Conservation (phyloP, 371 early-diverging fungal genomes). For the Syncephalastrum racemosum region DNA sequence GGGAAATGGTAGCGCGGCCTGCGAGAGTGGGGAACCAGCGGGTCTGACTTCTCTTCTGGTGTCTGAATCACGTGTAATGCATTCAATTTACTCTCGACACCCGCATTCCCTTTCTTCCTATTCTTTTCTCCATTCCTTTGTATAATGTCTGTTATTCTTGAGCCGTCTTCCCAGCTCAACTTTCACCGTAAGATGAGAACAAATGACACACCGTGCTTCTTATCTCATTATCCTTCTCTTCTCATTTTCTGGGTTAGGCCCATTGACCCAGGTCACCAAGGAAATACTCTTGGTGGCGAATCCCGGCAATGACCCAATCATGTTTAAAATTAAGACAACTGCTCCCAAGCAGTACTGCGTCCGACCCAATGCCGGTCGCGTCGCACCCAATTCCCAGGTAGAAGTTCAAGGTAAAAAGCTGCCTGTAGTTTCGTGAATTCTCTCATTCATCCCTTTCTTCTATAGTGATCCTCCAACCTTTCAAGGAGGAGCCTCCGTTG, state of each 20-base stretch:
- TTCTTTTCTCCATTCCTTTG: background rate
- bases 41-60: too few species aligned
- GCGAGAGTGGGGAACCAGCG: too few species aligned
- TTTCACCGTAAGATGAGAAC: constrained; percentile 12
- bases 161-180: constrained; percentile 17
- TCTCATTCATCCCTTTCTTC: constrained; percentile 7
- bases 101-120: background rate
- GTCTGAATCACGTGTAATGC: too few species aligned
- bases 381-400: constrained; percentile 58
- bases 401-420: constrained; percentile 61
- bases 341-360: constrained; percentile 92
- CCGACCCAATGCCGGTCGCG: constrained; percentile 82
- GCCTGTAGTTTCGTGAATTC: constrained; percentile 4
- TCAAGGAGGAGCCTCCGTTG: constrained; percentile 67
- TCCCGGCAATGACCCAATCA: constrained; percentile 53
- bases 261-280: constrained; percentile 62
- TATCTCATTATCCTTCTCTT: background rate
- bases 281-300: constrained; percentile 58
- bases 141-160: constrained; percentile 16
- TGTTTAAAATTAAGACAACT: constrained; percentile 93
- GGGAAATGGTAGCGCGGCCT: too few species aligned
- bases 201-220: background rate
- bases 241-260: constrained; percentile 44
- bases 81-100: too few species aligned
- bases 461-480: constrained; percentile 74